Conservation (phyloP, 164 flowering plant species). For the Cinnamomum chago region DNA sequence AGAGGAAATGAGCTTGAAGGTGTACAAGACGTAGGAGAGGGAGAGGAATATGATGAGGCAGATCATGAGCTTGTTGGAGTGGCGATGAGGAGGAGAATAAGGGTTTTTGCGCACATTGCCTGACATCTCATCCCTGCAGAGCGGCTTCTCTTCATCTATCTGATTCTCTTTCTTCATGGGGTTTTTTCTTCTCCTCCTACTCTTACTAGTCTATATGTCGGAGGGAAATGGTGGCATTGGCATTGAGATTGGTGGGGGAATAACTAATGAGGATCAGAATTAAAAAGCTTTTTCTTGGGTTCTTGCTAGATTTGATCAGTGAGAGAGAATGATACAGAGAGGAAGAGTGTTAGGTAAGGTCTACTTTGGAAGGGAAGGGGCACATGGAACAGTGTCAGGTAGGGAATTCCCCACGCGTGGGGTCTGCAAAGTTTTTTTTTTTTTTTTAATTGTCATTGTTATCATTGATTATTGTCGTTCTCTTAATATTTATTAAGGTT, state of each 20-base stretch:
- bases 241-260: not conserved
- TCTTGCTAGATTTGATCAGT: not conserved
- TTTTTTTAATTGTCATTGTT: too few relatives aligned
- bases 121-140: constrained; percentile 48
- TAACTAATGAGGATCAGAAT: not conserved
- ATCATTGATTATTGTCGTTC: too few relatives aligned
- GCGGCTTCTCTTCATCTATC: constrained; percentile 43
- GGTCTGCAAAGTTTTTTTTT: too few relatives aligned
- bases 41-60: constrained; percentile 60
- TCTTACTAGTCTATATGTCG: too few relatives aligned
- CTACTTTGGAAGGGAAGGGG: too few relatives aligned
- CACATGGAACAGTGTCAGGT: too few relatives aligned
- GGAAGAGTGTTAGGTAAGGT: not conserved
- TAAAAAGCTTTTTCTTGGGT: not conserved
- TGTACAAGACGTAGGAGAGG: constrained; percentile 62
- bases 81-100: not conserved
- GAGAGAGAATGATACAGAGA: not conserved
- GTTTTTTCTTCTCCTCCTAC: not conserved
- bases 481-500: too few relatives aligned
- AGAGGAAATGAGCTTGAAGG: constrained; percentile 48
- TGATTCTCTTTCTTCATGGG: constrained; percentile 38
- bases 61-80: constrained; percentile 13
- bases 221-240: not conserved
- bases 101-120: not conserved
- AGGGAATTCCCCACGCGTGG: too few relatives aligned